A percentile compares a stretch with the other conserved stretches of the same genome.
Conservation (phyloP, 2,329 filamentous ascomycete species). For the Phoma sp. region DNA sequence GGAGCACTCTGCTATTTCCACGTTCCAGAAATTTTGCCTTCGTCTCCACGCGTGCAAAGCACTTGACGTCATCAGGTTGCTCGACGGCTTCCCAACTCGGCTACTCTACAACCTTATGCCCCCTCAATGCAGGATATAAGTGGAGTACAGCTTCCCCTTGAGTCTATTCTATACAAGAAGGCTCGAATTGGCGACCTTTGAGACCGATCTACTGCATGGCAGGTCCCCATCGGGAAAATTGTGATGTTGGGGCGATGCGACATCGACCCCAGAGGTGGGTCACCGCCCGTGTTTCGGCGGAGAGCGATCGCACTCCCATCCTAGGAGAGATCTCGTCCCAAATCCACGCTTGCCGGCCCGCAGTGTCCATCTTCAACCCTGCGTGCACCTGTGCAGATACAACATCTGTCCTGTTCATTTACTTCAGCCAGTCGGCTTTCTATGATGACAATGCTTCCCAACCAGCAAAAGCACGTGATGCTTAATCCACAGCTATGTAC, state of each 20-base stretch:
- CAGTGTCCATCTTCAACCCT: not conserved
- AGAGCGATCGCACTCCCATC: constrained; percentile 6
- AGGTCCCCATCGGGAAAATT: constrained; percentile 12
- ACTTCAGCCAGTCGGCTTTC: too few relatives aligned
- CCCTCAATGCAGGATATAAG: constrained; percentile 3
- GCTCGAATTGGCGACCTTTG: constrained; percentile 4
- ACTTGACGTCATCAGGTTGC: not conserved
- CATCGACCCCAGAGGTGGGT: not conserved
- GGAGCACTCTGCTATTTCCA: not conserved
- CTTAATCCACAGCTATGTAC: too few relatives aligned
- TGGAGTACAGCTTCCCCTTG: not conserved
- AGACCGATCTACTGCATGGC: constrained; percentile 7
- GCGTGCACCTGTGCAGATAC: not conserved
- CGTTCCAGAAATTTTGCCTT: too few relatives aligned
- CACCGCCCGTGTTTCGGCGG: not conserved
- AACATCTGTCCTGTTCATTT: not conserved
- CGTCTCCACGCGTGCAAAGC: not conserved
- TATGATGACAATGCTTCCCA: too few relatives aligned
- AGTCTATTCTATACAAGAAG: not conserved
- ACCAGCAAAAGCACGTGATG: too few relatives aligned
- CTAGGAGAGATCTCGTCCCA: constrained; percentile 5
- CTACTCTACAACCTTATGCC: constrained; percentile 9
- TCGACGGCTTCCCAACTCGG: not conserved
- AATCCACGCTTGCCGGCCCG: not conserved
- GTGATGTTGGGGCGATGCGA: not conserved